Evolutionary conservation across 129 eudicot species (phyloP).

Genomic region (Centella asiatica): DNA sequence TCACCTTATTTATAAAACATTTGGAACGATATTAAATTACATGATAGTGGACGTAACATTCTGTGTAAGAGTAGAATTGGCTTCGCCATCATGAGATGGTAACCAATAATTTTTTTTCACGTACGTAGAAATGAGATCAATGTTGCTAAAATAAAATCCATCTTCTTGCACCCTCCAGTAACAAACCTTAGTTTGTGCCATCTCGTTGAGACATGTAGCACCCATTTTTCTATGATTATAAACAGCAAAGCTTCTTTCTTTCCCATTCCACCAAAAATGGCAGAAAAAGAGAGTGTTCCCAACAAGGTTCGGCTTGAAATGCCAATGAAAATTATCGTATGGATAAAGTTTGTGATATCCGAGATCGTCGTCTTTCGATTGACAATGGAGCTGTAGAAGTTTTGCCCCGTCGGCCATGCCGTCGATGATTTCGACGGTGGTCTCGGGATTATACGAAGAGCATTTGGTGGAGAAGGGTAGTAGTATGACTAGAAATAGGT

Average conservation of each 20-base stretch:
- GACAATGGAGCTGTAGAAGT: neutral
- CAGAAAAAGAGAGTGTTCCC: slow-evolving; percentile 3
- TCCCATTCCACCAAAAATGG: slow-evolving; percentile 2
- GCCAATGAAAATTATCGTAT: neutral
- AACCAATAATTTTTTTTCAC: neutral
- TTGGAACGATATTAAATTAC: no score
- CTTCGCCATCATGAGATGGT: neutral
- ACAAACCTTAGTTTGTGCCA: neutral
- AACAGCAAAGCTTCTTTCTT: neutral
- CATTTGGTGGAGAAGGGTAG: neutral
- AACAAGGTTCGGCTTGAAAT: neutral
- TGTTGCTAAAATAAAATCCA: slow-evolving; percentile 7
- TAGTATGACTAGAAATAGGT: neutral
- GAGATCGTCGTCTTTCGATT: neutral
- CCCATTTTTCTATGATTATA: neutral
- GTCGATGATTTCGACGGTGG: neutral
- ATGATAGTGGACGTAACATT: no score
- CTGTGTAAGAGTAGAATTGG: no score
- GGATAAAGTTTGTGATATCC: neutral
- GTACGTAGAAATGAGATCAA: neutral
- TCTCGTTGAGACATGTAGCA: neutral
- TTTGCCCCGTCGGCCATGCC: neutral
- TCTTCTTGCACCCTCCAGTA: slow-evolving; percentile 4
- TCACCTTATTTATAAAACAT: no score
- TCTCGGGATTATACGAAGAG: neutral